Base-by-base conservation (phyloP, 169 alveolate genomes). In the Sarcocystis neurona region DNA sequence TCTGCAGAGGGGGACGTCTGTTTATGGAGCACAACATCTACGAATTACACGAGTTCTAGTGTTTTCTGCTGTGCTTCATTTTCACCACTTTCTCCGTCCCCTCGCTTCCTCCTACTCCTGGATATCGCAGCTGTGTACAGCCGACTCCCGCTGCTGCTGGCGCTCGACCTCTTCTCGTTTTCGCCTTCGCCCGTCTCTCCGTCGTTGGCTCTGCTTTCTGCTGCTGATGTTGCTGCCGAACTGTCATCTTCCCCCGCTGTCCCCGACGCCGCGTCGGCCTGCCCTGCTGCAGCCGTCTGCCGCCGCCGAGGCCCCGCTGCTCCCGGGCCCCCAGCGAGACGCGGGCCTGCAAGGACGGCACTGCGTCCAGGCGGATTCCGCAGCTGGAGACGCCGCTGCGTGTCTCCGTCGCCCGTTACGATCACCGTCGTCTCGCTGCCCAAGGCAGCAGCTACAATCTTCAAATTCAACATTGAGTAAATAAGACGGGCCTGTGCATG, bases 321-420 rank as follows among this genome's bases (percentile, higher is more conserved):
- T 63, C 75, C 75, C n/a, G 39, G 72, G 30, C n/a, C 41, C 32
- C 75, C 10, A 1, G 46, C 39, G 43, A 15, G 75, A 37, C 44
- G 8, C 37, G 75, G 32, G 75, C 44, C 44, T 1, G 43, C 4
- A 18, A 8, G 3, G 27, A 20, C 2, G 6, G 32, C 27, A 63
- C 20, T 63, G 75, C 32, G 46, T 63, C 75, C 75, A n/a, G n/a
- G n/a, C n/a, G n/a, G n/a, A 30, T 63, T 63, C 75, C 6, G 44
- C 75, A 1, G 0, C 43, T n/a, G 27, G 44, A 1, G 75, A 37
- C 8, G 43, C 37, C 15, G 60, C 58, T 63, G 80, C 2, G 44
- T 27, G 30, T 66, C 89, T 0, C 89, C 89, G 68, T 84, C 89
- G 0, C 89, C 89, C 30, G 89, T 84, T 1, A 84, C 80, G n/a